Evolutionary conservation across 257 asterid genomes (phyloP).

Genomic region (Hygrophila difformis): DNA sequence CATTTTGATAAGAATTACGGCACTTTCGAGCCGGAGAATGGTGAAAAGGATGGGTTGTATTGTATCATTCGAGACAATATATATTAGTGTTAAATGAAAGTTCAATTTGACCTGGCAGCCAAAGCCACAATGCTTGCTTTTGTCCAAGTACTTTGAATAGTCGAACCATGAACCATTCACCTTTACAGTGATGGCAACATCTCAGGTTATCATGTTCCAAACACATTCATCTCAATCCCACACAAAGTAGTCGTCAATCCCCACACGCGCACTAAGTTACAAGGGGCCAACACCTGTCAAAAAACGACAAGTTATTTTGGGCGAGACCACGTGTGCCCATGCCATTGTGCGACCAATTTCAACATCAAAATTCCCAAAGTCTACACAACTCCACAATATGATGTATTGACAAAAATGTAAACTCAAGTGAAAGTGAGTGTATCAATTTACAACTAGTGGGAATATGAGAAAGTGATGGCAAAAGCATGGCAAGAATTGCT

Average conservation of each 20-base stretch:
- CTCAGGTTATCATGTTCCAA: constrained; percentile 19
- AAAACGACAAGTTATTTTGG: constrained; percentile 9
- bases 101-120: constrained; percentile 17
- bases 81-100: constrained; percentile 14
- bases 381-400: too few species aligned
- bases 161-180: constrained; percentile 16
- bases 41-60: constrained; percentile 16
- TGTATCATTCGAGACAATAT: neutral
- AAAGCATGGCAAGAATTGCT: too few species aligned
- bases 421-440: too few species aligned
- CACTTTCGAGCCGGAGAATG: constrained; percentile 19
- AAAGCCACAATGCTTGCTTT: constrained; percentile 12
- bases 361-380: too few species aligned
- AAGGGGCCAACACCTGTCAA: constrained; percentile 1
- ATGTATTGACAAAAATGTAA: too few species aligned
- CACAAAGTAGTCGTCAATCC: constrained; percentile 8
- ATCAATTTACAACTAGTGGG: too few species aligned
- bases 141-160: constrained; percentile 41
- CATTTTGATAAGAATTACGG: constrained; percentile 20
- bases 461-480: too few species aligned
- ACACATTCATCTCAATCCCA: too few species aligned
- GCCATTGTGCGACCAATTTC: too few species aligned
- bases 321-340: neutral
- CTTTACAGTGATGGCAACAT: constrained; percentile 37
- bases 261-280: neutral